phyloP scores from a whole-genome alignment of 1,284 basidiomycete species.

The Apiotrichum sp. region DNA sequence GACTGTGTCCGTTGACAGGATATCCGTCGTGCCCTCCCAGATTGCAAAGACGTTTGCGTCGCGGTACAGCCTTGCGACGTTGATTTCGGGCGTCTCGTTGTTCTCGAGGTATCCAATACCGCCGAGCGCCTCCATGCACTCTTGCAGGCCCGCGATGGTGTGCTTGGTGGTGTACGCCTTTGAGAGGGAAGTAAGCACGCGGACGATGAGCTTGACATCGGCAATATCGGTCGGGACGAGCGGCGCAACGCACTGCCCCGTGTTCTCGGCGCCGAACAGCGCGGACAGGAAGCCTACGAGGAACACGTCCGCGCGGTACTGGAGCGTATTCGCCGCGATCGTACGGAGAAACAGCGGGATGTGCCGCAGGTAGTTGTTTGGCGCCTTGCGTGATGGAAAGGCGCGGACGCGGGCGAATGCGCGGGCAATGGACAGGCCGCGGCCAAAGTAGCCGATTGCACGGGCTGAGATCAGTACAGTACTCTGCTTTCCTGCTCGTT shows the following conservation, averaged over 20 bases:
- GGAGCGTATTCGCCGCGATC: conserved; percentile 56
- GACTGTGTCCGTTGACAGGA: conserved; percentile 17
- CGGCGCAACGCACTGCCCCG: conserved; percentile 48
- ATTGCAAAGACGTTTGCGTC: conserved; percentile 70
- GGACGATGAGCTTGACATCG: conserved; percentile 52
- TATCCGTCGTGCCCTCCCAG: conserved; percentile 63
- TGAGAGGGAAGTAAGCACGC: conserved; percentile 62
- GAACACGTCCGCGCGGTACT: conserved; percentile 62
- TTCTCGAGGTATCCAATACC: conserved; percentile 68
- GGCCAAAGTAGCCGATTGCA: conserved; percentile 56
- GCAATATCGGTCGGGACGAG: conserved; percentile 9
- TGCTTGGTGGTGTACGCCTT: conserved; percentile 68
- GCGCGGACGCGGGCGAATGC: conserved; percentile 57
- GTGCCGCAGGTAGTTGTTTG: conserved; percentile 49
- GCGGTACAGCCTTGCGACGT: conserved; percentile 48
- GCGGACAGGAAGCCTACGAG: conserved; percentile 56
- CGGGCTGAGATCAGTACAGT: conserved; percentile 40
- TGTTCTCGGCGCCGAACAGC: conserved; percentile 60
- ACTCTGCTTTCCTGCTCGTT: too few relatives aligned
- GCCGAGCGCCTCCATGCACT: conserved; percentile 75
- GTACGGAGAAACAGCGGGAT: conserved; percentile 55
- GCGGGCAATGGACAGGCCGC: conserved; percentile 59
- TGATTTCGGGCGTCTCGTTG: conserved; percentile 53
- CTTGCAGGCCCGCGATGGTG: conserved; percentile 63
- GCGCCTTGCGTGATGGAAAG: conserved; percentile 48